Percentiles rank a stretch among this genome's conserved stretches.
Evolutionary conservation across 2,329 filamentous ascomycete genomes (phyloP).

Genomic region (Phyllosticta citribraziliensis): DNA sequence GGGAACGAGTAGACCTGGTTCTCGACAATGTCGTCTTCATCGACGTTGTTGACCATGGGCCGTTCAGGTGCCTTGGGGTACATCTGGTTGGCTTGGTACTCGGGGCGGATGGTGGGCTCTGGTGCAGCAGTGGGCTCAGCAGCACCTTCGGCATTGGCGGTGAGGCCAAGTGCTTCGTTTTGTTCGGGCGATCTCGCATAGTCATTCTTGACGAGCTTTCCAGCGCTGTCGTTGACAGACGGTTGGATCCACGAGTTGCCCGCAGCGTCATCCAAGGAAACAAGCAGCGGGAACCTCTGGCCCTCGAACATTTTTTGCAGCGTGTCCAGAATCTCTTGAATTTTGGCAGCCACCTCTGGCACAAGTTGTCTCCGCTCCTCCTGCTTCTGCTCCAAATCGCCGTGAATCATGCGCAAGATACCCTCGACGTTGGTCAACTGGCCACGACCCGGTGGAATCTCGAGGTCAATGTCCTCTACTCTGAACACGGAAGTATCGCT

Average conservation of each 20-base stretch:
- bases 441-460: constrained; percentile 83
- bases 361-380: constrained; percentile 66
- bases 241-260: constrained; percentile 97
- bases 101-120: constrained; percentile 45
- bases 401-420: constrained; percentile 64
- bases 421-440: constrained; percentile 93
- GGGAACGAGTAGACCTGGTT: constrained; percentile 92
- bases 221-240: constrained; percentile 61
- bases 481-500: constrained; percentile 78
- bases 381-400: constrained; percentile 75
- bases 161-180: constrained; percentile 75
- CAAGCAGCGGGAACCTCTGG: constrained; percentile 72
- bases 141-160: constrained; percentile 34
- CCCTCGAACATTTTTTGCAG: constrained; percentile 70
- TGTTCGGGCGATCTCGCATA: constrained; percentile 76
- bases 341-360: constrained; percentile 69
- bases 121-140: constrained; percentile 36
- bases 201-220: constrained; percentile 81
- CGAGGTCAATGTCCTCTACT: constrained; percentile 84
- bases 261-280: constrained; percentile 80
- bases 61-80: constrained; percentile 32
- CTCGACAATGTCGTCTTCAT: constrained; percentile 74
- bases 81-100: constrained; percentile 40
- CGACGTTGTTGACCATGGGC: constrained; percentile 33
- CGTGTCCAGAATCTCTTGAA: constrained; percentile 65